A percentile compares a stretch with the other conserved stretches of the same genome.
Conservation (phyloP, 1,139 yeast genomes). For the Suhomyces bribrorum region DNA sequence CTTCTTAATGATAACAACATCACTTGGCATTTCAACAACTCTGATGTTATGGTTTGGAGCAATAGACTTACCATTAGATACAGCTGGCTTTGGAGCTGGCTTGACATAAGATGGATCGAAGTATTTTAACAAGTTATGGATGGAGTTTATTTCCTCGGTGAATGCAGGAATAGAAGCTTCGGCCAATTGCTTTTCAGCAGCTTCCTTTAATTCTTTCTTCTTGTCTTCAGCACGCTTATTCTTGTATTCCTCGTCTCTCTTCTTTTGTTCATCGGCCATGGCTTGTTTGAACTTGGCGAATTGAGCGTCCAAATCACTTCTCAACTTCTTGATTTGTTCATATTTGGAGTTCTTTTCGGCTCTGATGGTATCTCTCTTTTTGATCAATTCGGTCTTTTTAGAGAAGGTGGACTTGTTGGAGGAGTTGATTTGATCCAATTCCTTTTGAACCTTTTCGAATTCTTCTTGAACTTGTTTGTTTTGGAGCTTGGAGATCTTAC, state of each 20-base stretch:
- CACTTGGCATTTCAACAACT: conserved; percentile 61
- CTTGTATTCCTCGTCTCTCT: conserved; percentile 70
- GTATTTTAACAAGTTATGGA: conserved; percentile 67
- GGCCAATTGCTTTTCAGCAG: conserved; percentile 64
- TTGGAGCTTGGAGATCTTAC: conserved; percentile 61
- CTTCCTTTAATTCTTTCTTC: conserved; percentile 59
- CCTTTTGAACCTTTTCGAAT: conserved; percentile 62
- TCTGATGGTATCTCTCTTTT: conserved; percentile 68
- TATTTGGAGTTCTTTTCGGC: conserved; percentile 70
- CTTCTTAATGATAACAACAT: conserved; percentile 63
- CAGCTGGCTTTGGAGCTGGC: conserved; percentile 47
- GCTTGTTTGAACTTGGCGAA: conserved; percentile 70
- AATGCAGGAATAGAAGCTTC: conserved; percentile 86
- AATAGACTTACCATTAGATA: conserved; percentile 26
- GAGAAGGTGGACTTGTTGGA: conserved; percentile 65
- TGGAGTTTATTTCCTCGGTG: conserved; percentile 68
- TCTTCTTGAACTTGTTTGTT: conserved; percentile 62
- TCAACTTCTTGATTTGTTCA: conserved; percentile 61
- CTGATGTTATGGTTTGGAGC: conserved; percentile 38
- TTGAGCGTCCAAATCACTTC: conserved; percentile 68
- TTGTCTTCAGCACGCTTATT: conserved; percentile 57
- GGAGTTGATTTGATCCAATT: conserved; percentile 59
- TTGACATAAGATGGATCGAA: conserved; percentile 80
- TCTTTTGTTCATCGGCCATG: conserved; percentile 68
- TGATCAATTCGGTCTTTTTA: conserved; percentile 63